A percentile compares a stretch with the other conserved stretches of the same genome.
phyloP scores from a whole-genome alignment of 768 basidiomycete species.

The Rhodotorula paludigena region DNA sequence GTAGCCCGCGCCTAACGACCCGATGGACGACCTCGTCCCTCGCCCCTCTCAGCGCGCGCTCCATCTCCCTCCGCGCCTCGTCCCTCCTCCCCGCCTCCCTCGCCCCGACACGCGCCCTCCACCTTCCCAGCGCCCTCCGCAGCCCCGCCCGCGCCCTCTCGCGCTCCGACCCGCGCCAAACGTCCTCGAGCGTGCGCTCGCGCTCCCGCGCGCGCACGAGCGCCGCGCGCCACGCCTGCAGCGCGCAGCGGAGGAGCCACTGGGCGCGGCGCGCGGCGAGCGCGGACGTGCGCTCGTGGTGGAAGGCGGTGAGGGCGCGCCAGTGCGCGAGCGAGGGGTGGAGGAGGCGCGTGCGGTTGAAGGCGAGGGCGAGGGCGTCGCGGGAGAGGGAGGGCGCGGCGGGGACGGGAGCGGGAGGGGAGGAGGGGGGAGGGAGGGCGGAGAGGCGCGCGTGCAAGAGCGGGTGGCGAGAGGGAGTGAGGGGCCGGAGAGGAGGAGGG shows the following conservation, averaged over 20 bases:
- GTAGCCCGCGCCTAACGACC: background rate
- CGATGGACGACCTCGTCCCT: background rate
- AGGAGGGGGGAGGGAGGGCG: background rate
- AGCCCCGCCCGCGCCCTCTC: background rate
- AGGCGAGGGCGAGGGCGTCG: background rate
- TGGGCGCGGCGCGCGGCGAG: background rate
- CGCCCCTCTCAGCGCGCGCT: conserved; percentile 1
- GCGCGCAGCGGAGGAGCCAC: conserved; percentile 17
- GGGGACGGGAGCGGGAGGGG: background rate
- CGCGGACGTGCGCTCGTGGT: background rate
- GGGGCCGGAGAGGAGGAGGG: background rate
- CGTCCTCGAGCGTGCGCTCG: background rate
- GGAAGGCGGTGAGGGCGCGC: background rate
- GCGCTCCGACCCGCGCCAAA: background rate
- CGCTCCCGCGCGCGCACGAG: background rate
- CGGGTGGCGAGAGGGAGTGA: background rate
- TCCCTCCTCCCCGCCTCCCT: background rate
- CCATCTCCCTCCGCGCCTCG: background rate
- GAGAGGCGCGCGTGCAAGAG: background rate
- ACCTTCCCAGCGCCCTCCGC: background rate
- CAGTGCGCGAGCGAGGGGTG: conserved; percentile 8
- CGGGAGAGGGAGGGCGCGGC: background rate
- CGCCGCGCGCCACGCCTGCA: conserved; percentile 5
- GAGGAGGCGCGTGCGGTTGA: conserved; percentile 2
- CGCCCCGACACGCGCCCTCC: background rate